These are phyloP conservation scores for Xylaria sp. DNA, from an alignment of 2,329 filamentous ascomycete species.

Conservation along the genomic window DNA sequence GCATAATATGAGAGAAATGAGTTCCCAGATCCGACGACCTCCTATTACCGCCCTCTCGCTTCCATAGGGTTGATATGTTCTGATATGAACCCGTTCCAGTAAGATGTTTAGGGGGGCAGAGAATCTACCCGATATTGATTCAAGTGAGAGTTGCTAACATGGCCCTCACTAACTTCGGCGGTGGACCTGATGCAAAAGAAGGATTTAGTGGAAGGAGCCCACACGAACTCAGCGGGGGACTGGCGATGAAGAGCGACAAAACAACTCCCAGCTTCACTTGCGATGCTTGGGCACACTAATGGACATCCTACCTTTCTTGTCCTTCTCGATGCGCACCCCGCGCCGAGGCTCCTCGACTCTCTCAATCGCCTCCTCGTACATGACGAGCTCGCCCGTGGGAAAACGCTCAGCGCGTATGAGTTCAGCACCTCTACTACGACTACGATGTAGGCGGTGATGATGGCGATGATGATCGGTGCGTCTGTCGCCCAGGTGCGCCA, in stretches of 20 bases:
- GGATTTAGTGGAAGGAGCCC: constrained; percentile 11
- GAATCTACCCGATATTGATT: not conserved
- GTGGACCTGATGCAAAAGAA: constrained; percentile 47
- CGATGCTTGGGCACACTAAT: constrained; percentile 71
- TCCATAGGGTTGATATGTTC: not conserved
- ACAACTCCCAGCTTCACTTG: constrained; percentile 43
- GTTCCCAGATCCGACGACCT: not conserved
- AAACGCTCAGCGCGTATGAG: constrained; percentile 53
- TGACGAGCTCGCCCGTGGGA: constrained; percentile 56
- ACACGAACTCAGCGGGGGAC: constrained; percentile 4
- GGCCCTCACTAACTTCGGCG: constrained; percentile 58
- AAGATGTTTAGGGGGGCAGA: too few relatives aligned
- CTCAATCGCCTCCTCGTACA: constrained; percentile 58
- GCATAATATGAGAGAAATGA: not conserved
- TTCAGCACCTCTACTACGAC: constrained; percentile 45
- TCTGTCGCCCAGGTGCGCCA: constrained; percentile 39
- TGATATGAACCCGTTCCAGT: too few relatives aligned
- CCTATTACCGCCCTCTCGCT: not conserved
- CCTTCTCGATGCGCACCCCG: constrained; percentile 71
- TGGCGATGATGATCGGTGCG: constrained; percentile 36
- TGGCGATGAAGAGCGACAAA: constrained; percentile 7
- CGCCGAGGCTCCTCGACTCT: constrained; percentile 48
- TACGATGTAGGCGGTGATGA: constrained; percentile 29
- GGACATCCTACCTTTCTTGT: constrained; percentile 94
- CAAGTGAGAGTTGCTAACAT: constrained; percentile 68